phyloP scores from a whole-genome alignment of 768 basidiomycete species.

The Panaeolus papilionaceus region DNA sequence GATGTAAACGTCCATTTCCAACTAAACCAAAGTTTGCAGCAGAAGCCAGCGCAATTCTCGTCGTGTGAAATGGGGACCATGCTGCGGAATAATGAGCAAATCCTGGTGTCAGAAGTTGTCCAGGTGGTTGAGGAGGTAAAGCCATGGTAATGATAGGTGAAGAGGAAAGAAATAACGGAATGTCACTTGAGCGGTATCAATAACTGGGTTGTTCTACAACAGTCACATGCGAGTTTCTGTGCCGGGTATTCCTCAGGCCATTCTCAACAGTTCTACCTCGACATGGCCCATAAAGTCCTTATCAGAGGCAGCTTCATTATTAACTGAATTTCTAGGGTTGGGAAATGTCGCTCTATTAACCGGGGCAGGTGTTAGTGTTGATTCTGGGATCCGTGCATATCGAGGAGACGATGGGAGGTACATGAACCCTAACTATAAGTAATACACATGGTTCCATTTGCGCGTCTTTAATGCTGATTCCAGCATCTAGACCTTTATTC shows the following conservation, averaged over 20 bases:
- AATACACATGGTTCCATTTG: conserved; percentile 29
- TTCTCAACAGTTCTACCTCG: conserved; percentile 51
- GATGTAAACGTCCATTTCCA: conserved; percentile 90
- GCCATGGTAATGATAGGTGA: conserved; percentile 35
- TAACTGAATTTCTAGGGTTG: conserved; percentile 66
- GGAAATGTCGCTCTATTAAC: conserved; percentile 83
- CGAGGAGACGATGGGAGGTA: conserved; percentile 86
- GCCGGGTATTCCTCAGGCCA: conserved; percentile 70
- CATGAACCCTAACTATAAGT: conserved; percentile 92
- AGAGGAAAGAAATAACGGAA: conserved; percentile 16
- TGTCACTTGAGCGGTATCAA: conserved; percentile 19
- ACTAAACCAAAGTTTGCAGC: conserved; percentile 95
- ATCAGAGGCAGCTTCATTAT: conserved; percentile 61
- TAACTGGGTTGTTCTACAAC: conserved; percentile 34
- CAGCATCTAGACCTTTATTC: conserved; percentile 62
- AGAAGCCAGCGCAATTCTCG: conserved; percentile 78
- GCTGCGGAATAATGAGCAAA: conserved; percentile 84
- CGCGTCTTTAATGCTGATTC: conserved; percentile 14
- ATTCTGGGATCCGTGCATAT: conserved; percentile 96
- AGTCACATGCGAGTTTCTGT: conserved; percentile 80
- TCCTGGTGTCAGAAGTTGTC: conserved; percentile 72
- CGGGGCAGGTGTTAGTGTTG: conserved; percentile 94
- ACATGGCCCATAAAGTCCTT: conserved; percentile 44
- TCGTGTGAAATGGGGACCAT: conserved; percentile 87
- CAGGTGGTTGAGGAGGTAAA: conserved; percentile 46